Base-by-base conservation (phyloP, 2,329 filamentous ascomycete genomes). In the Neocatenulostroma microsporum region DNA sequence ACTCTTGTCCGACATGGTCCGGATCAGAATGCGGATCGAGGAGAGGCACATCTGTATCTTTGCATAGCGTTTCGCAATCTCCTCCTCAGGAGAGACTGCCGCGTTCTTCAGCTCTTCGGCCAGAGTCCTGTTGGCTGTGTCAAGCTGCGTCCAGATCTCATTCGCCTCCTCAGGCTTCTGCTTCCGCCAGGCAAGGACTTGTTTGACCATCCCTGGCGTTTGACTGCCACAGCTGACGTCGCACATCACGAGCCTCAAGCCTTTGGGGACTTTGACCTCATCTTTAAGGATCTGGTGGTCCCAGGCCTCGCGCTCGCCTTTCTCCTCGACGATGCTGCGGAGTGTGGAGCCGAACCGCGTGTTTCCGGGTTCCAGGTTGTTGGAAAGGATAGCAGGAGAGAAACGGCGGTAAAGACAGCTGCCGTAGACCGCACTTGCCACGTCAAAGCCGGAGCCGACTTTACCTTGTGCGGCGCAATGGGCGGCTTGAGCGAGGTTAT, bases 391-490 rank as follows among this genome's bases (percentile, higher is more conserved):
- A 0, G 72, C 67, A 0, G 91, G 88, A 0, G 84, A 89, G 67
- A 98, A 98, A n/a, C 91, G 81, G 14, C 82, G 76, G 70, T 98
- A 98, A 9, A 83, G 69, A 58, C 86, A 94, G 12, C 84, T 88
- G 12, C 91, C 91, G 60, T 86, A 95, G 12, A 94, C 86, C 13
- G 91, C 91, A 18, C 84, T 81, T 0, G 89, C 91, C 35, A 98
- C 83, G 58, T 98, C 91, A 59, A 98, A 98, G 14, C 91, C 91
- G 1, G 84, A 91, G 33, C 91, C 91, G 13, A 98, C 80, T 63
- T 98, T 98, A 17, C 91, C 91, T 66, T 98, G 91, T 0, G 91
- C 91, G 1, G 89, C 86, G 57, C 89, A 95, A 66, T 98, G 91
- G 3, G 86, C 82, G 1, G 84, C 84, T 67, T 98, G 91, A 0